Percentiles rank a stretch among this genome's conserved stretches.
Evolutionary conservation across 2,329 filamentous ascomycete species (phyloP).

Genomic region (Mycosphaerella sp.): DNA sequence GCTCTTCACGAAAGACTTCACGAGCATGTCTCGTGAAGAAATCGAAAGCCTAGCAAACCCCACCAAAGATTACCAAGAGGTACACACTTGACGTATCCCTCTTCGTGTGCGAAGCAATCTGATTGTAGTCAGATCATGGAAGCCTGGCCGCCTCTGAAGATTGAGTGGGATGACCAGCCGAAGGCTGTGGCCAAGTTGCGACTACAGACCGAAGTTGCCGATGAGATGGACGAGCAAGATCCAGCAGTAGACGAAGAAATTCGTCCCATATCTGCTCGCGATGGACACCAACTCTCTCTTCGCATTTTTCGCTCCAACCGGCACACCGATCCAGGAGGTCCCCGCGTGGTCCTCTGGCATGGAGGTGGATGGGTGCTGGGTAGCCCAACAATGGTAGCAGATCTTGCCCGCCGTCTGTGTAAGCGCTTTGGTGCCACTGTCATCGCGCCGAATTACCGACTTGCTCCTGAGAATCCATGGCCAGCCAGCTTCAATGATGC

Average conservation of each 20-base stretch:
- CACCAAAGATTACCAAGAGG: constrained; percentile 17
- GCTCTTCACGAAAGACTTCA: constrained; percentile 14
- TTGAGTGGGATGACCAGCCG: constrained; percentile 14
- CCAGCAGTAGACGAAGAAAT: constrained; percentile 11
- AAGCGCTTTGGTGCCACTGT: constrained; percentile 12
- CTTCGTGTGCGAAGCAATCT: background rate
- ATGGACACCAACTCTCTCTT: constrained; percentile 14
- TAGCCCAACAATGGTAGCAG: constrained; percentile 15
- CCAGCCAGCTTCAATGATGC: constrained; percentile 40
- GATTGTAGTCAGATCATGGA: constrained; percentile 11
- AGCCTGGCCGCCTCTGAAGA: constrained; percentile 16
- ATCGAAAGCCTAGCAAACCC: constrained; percentile 17
- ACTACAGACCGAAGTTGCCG: constrained; percentile 15
- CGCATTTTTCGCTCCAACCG: constrained; percentile 9
- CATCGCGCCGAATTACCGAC: constrained; percentile 33
- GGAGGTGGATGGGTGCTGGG: constrained; percentile 22
- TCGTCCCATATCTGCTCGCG: constrained; percentile 5
- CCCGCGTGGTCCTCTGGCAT: constrained; percentile 25
- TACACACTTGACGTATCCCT: background rate
- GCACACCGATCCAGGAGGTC: constrained; percentile 5
- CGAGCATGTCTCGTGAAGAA: constrained; percentile 16
- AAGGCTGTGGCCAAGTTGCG: constrained; percentile 12
- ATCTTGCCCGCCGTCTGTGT: constrained; percentile 13
- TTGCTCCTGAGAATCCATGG: constrained; percentile 44
- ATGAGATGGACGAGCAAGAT: constrained; percentile 18